Evolutionary conservation across 1,139 yeast genomes (phyloP), one percentile per base, ranked within the genome.

Genomic region (Pichia cactophila): DNA sequence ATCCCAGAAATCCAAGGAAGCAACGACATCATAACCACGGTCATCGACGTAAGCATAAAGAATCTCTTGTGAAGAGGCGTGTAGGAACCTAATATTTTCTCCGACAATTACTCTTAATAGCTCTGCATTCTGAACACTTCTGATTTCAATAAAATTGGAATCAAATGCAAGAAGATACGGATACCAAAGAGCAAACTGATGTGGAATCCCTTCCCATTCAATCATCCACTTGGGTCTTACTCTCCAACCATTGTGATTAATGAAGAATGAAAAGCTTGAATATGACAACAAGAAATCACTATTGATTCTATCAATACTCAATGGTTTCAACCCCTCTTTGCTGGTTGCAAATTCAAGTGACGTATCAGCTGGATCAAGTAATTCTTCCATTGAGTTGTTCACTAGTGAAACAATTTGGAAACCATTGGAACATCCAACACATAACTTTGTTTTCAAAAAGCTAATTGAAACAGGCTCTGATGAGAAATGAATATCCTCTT

Each of bases 131-230:
- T 90, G 96, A 61, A 90, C 87, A 61, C 89, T 92, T 55, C 98
- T 76, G 50, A 92, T 86, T 69, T 92, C 98, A 64, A 92, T 87
- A 61, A 92, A 89, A 52, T 81, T 85, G 28, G 84, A 79, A 63
- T 92, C 97, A 70, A 92, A 92, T 20, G 96, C 92, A 54, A 92
- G 72, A 51, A 92, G 72, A 64, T 89, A 92, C 5, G 98, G 98
- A 69, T 90, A 92, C 75, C 94, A 88, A 46, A 92, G 74, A 11
- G 97, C 95, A 66, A 92, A 88, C 54, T 84, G 83, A 61, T 86
- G 95, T 5, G 98, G 97, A 47, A 82, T 78, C 41, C 97, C 97
- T 69, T 92, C 97, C 98, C 98, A 92, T 64, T 86, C 84, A 49
- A 92, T 84, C 58, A 90, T 84, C 94, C 96, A 90, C 47, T 88